These are phyloP conservation scores for Colletotrichum sp. DNA, from an alignment of 2,329 filamentous ascomycete species.

Conservation along the genomic window DNA sequence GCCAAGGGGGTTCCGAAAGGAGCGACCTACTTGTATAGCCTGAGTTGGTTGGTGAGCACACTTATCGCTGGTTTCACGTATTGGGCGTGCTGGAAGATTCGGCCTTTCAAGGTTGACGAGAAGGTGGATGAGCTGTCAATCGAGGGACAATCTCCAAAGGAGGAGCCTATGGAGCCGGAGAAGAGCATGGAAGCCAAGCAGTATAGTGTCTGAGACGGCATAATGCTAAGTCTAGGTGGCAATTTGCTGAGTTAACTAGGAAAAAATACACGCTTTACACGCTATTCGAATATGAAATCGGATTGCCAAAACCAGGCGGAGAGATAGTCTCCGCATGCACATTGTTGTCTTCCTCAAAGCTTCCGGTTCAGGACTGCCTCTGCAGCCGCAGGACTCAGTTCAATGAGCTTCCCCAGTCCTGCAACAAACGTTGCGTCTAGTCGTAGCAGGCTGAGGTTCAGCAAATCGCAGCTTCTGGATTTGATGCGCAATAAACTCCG, in stretches of 20 bases:
- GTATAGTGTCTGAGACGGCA: not conserved
- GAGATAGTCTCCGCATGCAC: not conserved
- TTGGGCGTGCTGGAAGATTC: slow-evolving; percentile 3
- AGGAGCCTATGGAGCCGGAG: not conserved
- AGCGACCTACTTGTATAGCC: slow-evolving; percentile 22
- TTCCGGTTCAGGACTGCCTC: not conserved
- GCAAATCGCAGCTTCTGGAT: slow-evolving; percentile 6
- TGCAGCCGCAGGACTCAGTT: not conserved
- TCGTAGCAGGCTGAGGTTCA: not conserved
- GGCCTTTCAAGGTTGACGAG: not conserved
- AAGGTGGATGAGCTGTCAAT: not conserved
- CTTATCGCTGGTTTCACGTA: slow-evolving; percentile 17
- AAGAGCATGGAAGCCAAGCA: not conserved
- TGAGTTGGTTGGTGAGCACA: slow-evolving; percentile 27
- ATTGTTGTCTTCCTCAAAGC: not conserved
- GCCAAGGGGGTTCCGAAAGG: slow-evolving; percentile 24
- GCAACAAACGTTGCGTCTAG: slow-evolving; percentile 13
- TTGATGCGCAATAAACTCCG: slow-evolving; percentile 9
- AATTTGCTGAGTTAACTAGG: rapidly evolving
- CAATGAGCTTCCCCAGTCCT: slow-evolving; percentile 1
- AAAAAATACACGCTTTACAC: not conserved
- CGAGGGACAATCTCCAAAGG: not conserved
- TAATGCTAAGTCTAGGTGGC: rapidly evolving
- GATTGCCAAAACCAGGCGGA: rapidly evolving
- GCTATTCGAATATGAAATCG: not conserved